Evolutionary conservation across 2,329 filamentous ascomycete species (phyloP).

Genomic region (Penicillium sp.): DNA sequence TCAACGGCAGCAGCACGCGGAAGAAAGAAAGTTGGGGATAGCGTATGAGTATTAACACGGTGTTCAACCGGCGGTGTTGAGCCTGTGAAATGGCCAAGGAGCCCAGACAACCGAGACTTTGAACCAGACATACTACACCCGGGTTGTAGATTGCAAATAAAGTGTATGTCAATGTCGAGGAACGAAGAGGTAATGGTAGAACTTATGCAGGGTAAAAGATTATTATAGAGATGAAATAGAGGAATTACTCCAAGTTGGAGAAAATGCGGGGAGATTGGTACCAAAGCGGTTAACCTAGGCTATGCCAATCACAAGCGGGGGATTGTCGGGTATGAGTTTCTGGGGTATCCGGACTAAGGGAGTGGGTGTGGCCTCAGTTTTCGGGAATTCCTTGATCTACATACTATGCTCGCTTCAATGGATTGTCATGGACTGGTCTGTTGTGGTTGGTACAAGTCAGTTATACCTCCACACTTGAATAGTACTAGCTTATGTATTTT

Average conservation of each 20-base stretch:
- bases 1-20: constrained; percentile 84
- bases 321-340: constrained; percentile 4
- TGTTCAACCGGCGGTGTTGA: constrained; percentile 24
- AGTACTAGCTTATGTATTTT: too few relatives aligned
- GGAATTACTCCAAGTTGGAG: constrained; percentile 10
- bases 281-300: constrained; percentile 15
- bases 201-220: background rate
- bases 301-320: constrained; percentile 15
- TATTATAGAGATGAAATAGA: too few relatives aligned
- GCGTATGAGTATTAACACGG: constrained; percentile 50
- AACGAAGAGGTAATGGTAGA: background rate
- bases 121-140: constrained; percentile 21
- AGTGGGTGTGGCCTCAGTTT: background rate
- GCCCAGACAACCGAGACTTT: constrained; percentile 27
- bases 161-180: background rate
- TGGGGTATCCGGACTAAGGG: background rate
- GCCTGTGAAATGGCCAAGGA: constrained; percentile 27
- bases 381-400: background rate
- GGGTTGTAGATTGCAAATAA: background rate
- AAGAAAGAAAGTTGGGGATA: constrained; percentile 84
- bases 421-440: background rate
- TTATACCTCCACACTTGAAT: too few relatives aligned
- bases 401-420: background rate
- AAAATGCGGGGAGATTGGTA: constrained; percentile 17
- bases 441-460: too few relatives aligned